Evolutionary conservation across 2,329 filamentous ascomycete genomes (phyloP).

Genomic region (Cladosporium sp.): DNA sequence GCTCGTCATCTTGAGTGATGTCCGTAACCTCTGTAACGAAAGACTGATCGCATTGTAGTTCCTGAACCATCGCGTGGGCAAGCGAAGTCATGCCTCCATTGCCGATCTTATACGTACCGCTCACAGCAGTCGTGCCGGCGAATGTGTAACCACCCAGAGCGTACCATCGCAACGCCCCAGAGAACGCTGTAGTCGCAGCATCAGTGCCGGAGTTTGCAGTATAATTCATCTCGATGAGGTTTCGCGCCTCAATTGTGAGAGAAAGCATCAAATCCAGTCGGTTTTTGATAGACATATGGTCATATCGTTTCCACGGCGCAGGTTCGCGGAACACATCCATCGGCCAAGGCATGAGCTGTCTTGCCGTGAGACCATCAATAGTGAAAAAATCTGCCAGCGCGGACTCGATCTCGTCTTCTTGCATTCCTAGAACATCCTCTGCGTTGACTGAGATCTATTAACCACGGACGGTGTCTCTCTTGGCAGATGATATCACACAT

Average conservation of each 20-base stretch:
- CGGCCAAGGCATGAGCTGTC: conserved; percentile 40
- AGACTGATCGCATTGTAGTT: neutral
- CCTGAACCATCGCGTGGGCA: neutral
- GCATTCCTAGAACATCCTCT: neutral
- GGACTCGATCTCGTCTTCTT: conserved; percentile 1
- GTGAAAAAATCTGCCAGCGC: conserved; percentile 31
- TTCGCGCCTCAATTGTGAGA: neutral
- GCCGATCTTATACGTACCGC: conserved; percentile 30
- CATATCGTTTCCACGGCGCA: conserved; percentile 33
- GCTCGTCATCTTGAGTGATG: neutral
- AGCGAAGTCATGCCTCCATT: conserved; percentile 24
- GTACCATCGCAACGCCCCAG: conserved; percentile 35
- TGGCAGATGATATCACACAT: neutral
- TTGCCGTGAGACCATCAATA: conserved; percentile 34
- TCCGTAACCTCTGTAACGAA: neutral
- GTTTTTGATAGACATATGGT: conserved; percentile 33
- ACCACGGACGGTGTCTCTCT: too few species aligned
- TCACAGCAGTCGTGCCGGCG: conserved; percentile 27
- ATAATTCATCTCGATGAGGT: neutral
- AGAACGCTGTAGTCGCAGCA: conserved; percentile 26
- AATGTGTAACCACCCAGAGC: conserved; percentile 32
- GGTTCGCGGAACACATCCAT: conserved; percentile 36
- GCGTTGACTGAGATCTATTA: neutral
- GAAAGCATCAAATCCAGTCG: conserved; percentile 25
- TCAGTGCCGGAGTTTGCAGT: neutral